These are phyloP conservation scores for Gomphus bonarii DNA, from an alignment of 1,284 basidiomycete genomes.

Conservation along the genomic window DNA sequence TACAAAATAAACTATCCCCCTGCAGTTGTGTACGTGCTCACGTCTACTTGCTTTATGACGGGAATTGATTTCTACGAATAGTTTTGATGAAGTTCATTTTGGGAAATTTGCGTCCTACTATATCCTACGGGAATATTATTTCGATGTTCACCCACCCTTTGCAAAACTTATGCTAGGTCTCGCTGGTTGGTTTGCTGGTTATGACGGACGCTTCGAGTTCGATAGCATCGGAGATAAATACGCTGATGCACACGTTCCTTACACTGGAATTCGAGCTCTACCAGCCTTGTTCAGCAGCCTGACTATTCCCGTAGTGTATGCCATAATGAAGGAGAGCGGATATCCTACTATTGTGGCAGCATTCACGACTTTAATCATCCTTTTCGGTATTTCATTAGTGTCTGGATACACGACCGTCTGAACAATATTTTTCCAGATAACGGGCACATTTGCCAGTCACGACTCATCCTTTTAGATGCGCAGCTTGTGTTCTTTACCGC, in stretches of 20 bases:
- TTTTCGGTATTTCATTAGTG: constrained; percentile 61
- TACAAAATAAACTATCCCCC: constrained; percentile 91
- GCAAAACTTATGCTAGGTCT: constrained; percentile 90
- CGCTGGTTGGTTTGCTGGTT: constrained; percentile 94
- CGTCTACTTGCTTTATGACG: neutral
- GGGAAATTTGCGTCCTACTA: constrained; percentile 93
- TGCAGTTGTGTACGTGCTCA: constrained; percentile 76
- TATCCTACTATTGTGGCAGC: constrained; percentile 85
- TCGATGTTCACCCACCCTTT: constrained; percentile 97
- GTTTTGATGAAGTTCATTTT: constrained; percentile 96
- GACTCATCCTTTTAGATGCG: constrained; percentile 93
- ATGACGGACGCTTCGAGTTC: constrained; percentile 90
- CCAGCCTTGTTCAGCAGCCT: constrained; percentile 87
- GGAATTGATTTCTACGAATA: constrained; percentile 22
- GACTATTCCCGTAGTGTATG: constrained; percentile 86
- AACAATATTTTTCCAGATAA: constrained; percentile 64
- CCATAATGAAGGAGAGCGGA: constrained; percentile 96
- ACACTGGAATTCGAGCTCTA: constrained; percentile 86
- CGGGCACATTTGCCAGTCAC: constrained; percentile 90
- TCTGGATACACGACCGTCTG: neutral
- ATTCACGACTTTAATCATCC: constrained; percentile 77
- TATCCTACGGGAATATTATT: constrained; percentile 89
- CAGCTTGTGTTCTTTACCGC: constrained; percentile 94
- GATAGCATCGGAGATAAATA: constrained; percentile 95
- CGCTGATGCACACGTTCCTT: constrained; percentile 79